phyloP scores from a whole-genome alignment of 2,329 filamentous ascomycete species.

The Colletotrichum orbiculare region DNA sequence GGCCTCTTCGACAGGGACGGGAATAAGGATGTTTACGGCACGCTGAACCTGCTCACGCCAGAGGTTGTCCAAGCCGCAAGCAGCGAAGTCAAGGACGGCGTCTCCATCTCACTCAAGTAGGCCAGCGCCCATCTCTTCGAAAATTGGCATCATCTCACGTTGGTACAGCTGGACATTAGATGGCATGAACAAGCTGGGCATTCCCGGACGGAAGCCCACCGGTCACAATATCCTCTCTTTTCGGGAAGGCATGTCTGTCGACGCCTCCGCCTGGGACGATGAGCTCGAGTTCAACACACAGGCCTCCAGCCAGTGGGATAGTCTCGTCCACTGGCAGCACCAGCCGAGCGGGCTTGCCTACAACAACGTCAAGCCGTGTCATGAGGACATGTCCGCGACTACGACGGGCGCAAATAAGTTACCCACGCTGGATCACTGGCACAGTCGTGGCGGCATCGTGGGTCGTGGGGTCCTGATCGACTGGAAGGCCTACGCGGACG shows the following conservation, averaged over 20 bases:
- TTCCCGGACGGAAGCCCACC: constrained; percentile 48
- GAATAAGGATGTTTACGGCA: constrained; percentile 61
- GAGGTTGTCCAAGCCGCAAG: constrained; percentile 54
- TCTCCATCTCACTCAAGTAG: constrained; percentile 65
- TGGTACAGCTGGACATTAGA: constrained; percentile 54
- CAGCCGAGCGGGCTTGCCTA: constrained; percentile 57
- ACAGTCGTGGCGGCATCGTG: constrained; percentile 61
- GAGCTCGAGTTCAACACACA: constrained; percentile 68
- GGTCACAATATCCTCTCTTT: constrained; percentile 52
- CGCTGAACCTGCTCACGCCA: constrained; percentile 63
- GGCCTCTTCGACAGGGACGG: constrained; percentile 63
- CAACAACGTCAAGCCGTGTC: constrained; percentile 57
- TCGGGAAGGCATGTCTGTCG: constrained; percentile 42
- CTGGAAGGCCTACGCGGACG: constrained; percentile 60
- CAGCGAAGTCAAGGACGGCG: constrained; percentile 57
- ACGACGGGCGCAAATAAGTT: constrained; percentile 42
- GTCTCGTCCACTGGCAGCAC: constrained; percentile 60
- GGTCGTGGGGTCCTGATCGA: constrained; percentile 68
- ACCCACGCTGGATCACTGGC: constrained; percentile 62
- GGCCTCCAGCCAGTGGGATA: constrained; percentile 67
- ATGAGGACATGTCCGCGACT: constrained; percentile 44
- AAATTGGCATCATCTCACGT: neutral
- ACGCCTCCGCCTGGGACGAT: constrained; percentile 54
- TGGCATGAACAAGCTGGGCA: constrained; percentile 48
- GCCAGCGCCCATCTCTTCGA: constrained; percentile 16